phyloP scores from a whole-genome alignment of 1,284 basidiomycete genomes.

The Veloboletus limbatus region DNA sequence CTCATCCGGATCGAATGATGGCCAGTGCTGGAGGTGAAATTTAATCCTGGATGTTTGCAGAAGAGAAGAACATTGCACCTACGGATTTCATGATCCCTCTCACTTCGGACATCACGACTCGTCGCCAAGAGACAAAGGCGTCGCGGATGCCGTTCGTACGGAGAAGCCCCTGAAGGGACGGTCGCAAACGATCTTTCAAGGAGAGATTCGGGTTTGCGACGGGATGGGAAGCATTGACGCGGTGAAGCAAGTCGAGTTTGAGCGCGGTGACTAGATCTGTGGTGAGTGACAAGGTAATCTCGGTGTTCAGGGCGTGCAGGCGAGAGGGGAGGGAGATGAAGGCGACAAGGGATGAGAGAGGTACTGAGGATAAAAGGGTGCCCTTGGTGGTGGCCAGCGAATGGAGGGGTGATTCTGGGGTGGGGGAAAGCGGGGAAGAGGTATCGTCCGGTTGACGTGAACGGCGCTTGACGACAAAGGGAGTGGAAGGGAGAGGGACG shows the following conservation, averaged over 20 bases:
- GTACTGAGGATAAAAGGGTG: constrained; percentile 33
- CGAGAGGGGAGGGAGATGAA: constrained; percentile 70
- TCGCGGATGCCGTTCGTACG: constrained; percentile 74
- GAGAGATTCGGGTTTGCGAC: constrained; percentile 38
- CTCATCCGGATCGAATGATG: constrained; percentile 54
- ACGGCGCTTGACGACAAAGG: constrained; percentile 8
- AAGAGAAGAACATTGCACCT: constrained; percentile 26
- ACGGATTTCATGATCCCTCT: constrained; percentile 60
- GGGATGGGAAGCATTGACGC: constrained; percentile 38
- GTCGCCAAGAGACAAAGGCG: constrained; percentile 73
- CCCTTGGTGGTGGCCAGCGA: constrained; percentile 13
- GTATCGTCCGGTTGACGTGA: constrained; percentile 16
- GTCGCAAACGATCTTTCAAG: constrained; percentile 61
- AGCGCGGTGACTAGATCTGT: constrained; percentile 74
- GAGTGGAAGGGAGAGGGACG: neutral
- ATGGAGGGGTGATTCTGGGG: constrained; percentile 31
- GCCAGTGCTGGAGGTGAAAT: constrained; percentile 45
- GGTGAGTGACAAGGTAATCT: constrained; percentile 78
- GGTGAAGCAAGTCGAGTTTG: constrained; percentile 61
- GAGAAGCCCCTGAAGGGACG: constrained; percentile 72
- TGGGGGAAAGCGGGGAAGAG: constrained; percentile 33
- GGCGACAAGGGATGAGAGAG: constrained; percentile 65
- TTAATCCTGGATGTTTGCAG: constrained; percentile 8
- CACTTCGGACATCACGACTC: constrained; percentile 69
- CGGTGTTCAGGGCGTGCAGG: constrained; percentile 60